phyloP scores from a whole-genome alignment of 495 filamentous ascomycete genomes.

The Haplographium delicatum region DNA sequence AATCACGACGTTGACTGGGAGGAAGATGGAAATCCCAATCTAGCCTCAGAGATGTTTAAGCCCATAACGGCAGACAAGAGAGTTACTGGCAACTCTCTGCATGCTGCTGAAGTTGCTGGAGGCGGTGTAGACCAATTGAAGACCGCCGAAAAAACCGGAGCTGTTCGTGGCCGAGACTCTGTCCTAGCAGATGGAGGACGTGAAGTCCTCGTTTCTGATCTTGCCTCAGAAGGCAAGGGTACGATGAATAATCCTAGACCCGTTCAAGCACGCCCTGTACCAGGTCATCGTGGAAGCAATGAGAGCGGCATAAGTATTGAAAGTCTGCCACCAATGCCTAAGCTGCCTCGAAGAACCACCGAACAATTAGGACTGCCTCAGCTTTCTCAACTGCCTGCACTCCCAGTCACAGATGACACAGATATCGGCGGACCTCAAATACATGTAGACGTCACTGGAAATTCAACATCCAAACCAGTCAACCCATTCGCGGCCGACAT shows the following conservation, averaged over 20 bases:
- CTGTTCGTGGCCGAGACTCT: conserved; percentile 61
- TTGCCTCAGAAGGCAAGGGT: conserved; percentile 56
- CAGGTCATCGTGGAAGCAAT: conserved; percentile 13
- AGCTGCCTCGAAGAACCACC: conserved; percentile 45
- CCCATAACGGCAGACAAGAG: conserved; percentile 58
- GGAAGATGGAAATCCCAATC: conserved; percentile 29
- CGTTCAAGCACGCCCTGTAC: conserved; percentile 25
- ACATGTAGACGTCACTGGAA: conserved; percentile 13
- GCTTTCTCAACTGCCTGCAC: conserved; percentile 58
- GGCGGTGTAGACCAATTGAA: conserved; percentile 68
- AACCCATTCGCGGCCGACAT: conserved; percentile 63
- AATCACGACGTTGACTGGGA: conserved; percentile 65
- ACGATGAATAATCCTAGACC: conserved; percentile 44
- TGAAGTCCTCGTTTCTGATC: conserved; percentile 60
- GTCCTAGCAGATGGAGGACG: conserved; percentile 47
- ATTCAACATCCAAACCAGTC: conserved; percentile 30
- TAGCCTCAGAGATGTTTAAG: conserved; percentile 35
- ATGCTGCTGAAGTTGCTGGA: conserved; percentile 73
- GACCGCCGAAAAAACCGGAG: conserved; percentile 46
- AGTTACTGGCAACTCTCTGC: conserved; percentile 56
- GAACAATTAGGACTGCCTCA: conserved; percentile 51
- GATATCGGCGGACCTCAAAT: conserved; percentile 68
- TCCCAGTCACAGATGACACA: conserved; percentile 66
- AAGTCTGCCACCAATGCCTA: conserved; percentile 45
- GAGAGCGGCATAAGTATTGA: conserved; percentile 35